Conservation (phyloP, 768 basidiomycete genomes). For the Hericium coralloides region DNA sequence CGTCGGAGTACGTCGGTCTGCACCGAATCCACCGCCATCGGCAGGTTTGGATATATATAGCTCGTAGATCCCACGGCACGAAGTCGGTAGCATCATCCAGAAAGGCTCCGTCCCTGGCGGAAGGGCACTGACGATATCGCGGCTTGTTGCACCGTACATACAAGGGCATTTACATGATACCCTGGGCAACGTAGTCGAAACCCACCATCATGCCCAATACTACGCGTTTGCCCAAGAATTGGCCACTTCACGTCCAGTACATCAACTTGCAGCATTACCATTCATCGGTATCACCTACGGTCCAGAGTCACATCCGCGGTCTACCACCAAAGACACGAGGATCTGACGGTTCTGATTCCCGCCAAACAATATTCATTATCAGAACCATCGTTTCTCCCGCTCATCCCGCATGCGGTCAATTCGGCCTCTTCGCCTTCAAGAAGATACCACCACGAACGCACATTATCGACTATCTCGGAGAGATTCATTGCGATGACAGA, state of each 20-base stretch:
- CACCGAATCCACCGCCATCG: too few species aligned
- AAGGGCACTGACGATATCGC: too few species aligned
- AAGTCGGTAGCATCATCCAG: too few species aligned
- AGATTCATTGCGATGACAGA: constrained; percentile 74
- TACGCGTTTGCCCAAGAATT: constrained; percentile 21
- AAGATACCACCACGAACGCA: constrained; percentile 59
- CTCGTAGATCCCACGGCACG: too few species aligned
- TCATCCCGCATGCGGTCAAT: constrained; percentile 68
- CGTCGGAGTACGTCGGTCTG: too few species aligned
- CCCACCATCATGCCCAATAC: too few species aligned
- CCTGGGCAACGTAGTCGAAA: too few species aligned
- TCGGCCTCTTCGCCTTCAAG: constrained; percentile 70
- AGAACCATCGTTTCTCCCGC: constrained; percentile 39
- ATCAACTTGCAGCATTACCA: constrained; percentile 46
- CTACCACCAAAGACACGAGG: too few species aligned
- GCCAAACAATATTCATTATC: constrained; percentile 39
- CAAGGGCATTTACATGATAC: too few species aligned
- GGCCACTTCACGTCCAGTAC: constrained; percentile 51
- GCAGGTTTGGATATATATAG: too few species aligned
- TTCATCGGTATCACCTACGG: constrained; percentile 39
- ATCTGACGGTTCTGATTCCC: neutral
- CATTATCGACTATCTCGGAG: constrained; percentile 76
- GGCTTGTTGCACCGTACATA: too few species aligned
- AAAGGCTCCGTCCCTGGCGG: too few species aligned
- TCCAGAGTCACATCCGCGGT: constrained; percentile 13